Evolutionary conservation across 768 basidiomycete species (phyloP).

Genomic region (Lenzites betulinus): DNA sequence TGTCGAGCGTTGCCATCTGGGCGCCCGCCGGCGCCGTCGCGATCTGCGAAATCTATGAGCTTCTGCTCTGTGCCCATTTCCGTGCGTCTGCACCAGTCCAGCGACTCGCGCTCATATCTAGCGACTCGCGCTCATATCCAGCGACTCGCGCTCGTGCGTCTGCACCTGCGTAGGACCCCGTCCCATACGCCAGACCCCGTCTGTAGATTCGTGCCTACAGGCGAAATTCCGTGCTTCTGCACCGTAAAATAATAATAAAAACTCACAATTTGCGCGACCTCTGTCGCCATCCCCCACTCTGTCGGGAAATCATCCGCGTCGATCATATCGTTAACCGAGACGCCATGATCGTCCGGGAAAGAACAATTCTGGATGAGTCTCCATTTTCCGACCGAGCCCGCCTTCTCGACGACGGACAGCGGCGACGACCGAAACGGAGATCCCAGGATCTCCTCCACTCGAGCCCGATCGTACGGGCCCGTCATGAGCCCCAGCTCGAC

Average conservation of each 20-base stretch:
- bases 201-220: too few species aligned
- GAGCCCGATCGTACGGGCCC: not conserved
- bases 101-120: too few species aligned
- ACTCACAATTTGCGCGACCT: not conserved
- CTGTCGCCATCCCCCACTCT: conserved; percentile 5
- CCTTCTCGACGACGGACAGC: conserved; percentile 3
- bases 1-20: not conserved
- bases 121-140: too few species aligned
- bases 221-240: too few species aligned
- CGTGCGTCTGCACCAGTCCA: not conserved
- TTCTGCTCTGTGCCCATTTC: not conserved
- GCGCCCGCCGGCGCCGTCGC: conserved; percentile 2
- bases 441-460: conserved; percentile 1
- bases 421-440: conserved; percentile 1
- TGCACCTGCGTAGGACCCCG: too few species aligned
- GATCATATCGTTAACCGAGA: conserved; percentile 8
- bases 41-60: not conserved
- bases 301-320: conserved; percentile 5
- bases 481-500: conserved; percentile 3
- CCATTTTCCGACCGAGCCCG: not conserved
- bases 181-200: too few species aligned
- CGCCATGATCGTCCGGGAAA: not conserved
- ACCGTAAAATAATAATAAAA: not conserved
- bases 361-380: conserved; percentile 11
- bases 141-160: too few species aligned